Evolutionary conservation across 1,139 yeast species (phyloP).

Genomic region (Yamadazyma triangularis): DNA sequence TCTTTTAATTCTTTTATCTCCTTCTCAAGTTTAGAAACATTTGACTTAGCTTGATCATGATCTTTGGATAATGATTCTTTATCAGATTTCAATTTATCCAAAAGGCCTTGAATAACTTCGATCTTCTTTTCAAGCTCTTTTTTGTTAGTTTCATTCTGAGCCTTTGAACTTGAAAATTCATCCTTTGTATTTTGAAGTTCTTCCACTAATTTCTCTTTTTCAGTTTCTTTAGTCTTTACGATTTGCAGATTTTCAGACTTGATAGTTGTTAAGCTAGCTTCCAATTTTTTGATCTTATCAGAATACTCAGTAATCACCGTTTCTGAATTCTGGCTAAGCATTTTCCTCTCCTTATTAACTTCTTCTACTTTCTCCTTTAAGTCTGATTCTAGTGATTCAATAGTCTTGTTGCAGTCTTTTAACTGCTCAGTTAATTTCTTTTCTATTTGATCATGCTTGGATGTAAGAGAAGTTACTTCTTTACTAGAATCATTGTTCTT

Average conservation of each 20-base stretch:
- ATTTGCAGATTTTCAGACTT: slow-evolving; percentile 11
- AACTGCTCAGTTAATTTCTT: slow-evolving; percentile 2
- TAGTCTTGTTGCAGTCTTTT: slow-evolving; percentile 2
- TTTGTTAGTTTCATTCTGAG: too few species aligned
- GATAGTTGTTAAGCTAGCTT: slow-evolving; percentile 11
- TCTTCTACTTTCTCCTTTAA: slow-evolving; percentile 32
- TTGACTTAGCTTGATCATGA: too few species aligned
- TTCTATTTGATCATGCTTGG: slow-evolving; percentile 5
- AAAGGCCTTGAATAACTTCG: too few species aligned
- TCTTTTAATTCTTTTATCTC: too few species aligned
- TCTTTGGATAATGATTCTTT: too few species aligned
- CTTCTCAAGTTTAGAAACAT: too few species aligned
- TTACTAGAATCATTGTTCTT: slow-evolving; percentile 3
- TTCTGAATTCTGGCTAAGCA: slow-evolving; percentile 47
- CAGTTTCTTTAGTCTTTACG: slow-evolving; percentile 1
- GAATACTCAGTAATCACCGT: slow-evolving; percentile 45
- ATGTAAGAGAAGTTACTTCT: slow-evolving; percentile 5
- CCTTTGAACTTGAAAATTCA: too few species aligned
- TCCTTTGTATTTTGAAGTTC: too few species aligned
- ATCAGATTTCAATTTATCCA: too few species aligned
- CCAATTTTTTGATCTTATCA: slow-evolving; percentile 35
- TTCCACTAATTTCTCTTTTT: slow-evolving; percentile 4
- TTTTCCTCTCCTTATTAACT: slow-evolving; percentile 47
- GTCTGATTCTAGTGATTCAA: slow-evolving; percentile 11
- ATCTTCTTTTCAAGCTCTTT: not conserved